phyloP scores from a whole-genome alignment of 345 rosid species.

The Excoecaria agallocha region DNA sequence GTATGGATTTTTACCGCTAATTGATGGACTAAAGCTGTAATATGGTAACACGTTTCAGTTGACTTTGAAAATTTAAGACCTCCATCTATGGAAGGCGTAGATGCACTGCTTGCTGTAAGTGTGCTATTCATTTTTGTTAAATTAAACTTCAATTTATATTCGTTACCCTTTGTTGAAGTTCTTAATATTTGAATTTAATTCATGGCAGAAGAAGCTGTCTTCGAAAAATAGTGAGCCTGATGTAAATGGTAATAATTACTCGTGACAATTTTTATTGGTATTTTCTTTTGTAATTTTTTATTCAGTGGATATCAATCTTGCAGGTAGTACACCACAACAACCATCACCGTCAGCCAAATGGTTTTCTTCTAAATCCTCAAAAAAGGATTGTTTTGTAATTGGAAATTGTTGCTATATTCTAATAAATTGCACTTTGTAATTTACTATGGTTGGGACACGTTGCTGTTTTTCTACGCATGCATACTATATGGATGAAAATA shows the following conservation, averaged over 20 bases:
- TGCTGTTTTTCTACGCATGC: neutral
- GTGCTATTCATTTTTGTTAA: too few relatives aligned
- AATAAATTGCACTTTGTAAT: neutral
- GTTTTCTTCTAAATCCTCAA: slow-evolving; percentile 81
- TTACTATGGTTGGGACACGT: neutral
- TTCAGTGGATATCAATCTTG: slow-evolving; percentile 17
- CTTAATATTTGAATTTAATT: neutral
- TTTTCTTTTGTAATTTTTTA: neutral
- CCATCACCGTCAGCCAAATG: slow-evolving; percentile 55
- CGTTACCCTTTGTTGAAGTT: too few relatives aligned
- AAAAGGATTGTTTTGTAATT: too few relatives aligned
- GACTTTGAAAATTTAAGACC: too few relatives aligned
- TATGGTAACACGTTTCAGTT: too few relatives aligned
- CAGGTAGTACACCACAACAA: slow-evolving; percentile 53
- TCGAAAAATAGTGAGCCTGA: slow-evolving; percentile 48
- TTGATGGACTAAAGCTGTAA: too few relatives aligned
- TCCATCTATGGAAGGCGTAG: too few relatives aligned
- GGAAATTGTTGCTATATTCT: neutral
- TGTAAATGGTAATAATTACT: slow-evolving; percentile 48
- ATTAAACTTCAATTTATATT: too few relatives aligned
- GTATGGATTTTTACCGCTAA: too few relatives aligned
- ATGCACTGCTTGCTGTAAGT: too few relatives aligned
- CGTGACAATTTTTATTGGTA: neutral
- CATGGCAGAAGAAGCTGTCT: slow-evolving; percentile 49
- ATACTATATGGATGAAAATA: too few relatives aligned